These are phyloP conservation scores for Blastobotrys parvus DNA, from an alignment of 805 yeast genomes.

Conservation along the genomic window DNA sequence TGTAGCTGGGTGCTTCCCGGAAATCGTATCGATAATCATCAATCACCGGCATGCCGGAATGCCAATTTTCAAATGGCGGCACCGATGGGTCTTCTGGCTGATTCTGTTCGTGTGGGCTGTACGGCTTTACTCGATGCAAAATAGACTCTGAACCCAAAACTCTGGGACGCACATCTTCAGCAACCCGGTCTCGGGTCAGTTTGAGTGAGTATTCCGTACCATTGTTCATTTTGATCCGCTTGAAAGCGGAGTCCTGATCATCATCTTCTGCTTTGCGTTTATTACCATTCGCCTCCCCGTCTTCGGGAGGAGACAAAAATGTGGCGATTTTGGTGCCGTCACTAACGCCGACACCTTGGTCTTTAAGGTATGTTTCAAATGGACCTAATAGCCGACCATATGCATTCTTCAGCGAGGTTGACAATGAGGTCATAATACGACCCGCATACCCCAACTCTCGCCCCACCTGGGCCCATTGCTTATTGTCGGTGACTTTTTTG, in stretches of 20 bases:
- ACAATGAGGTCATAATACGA: constrained; percentile 59
- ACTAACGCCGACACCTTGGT: constrained; percentile 6
- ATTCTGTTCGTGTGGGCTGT: constrained; percentile 3
- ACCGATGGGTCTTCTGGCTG: constrained; percentile 11
- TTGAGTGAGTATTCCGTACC: constrained; percentile 7
- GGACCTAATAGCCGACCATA: constrained; percentile 39
- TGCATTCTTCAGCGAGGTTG: constrained; percentile 56
- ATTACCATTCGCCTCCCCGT: not conserved
- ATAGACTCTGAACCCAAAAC: not conserved
- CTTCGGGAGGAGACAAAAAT: not conserved
- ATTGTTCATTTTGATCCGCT: constrained; percentile 3
- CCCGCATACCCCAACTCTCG: constrained; percentile 73
- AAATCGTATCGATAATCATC: constrained; percentile 34
- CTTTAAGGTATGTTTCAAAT: constrained; percentile 15
- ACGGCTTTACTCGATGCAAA: constrained; percentile 5
- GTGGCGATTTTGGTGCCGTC: constrained; percentile 10
- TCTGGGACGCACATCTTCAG: not conserved
- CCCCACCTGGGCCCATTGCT: constrained; percentile 78
- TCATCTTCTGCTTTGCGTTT: constrained; percentile 1
- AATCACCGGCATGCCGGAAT: constrained; percentile 29
- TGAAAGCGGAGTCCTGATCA: constrained; percentile 10
- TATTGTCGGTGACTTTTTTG: constrained; percentile 50
- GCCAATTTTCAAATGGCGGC: constrained; percentile 33
- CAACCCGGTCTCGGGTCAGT: not conserved
- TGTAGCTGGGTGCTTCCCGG: constrained; percentile 43